Percentiles rank a stretch among this genome's conserved stretches.
Evolutionary conservation across 768 basidiomycete species (phyloP).

Genomic region (Mycena amicta): DNA sequence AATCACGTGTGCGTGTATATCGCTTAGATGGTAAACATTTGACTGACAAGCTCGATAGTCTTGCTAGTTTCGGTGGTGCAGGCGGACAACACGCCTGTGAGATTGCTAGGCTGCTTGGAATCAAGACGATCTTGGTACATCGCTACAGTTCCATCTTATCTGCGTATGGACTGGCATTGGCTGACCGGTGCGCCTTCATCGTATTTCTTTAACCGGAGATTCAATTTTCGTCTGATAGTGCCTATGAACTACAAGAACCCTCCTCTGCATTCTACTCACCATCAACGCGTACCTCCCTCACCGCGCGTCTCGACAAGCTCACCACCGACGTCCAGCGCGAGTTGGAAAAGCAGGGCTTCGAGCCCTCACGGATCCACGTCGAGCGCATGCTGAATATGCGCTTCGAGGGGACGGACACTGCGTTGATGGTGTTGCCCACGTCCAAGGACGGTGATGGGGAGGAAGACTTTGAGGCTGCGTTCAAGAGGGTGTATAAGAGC

Average conservation of each 20-base stretch:
- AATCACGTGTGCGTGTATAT: constrained; percentile 61
- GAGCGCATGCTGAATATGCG: constrained; percentile 92
- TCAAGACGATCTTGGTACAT: constrained; percentile 86
- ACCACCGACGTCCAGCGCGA: constrained; percentile 63
- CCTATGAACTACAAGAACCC: constrained; percentile 88
- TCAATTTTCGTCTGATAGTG: constrained; percentile 48
- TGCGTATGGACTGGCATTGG: constrained; percentile 91
- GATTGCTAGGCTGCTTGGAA: constrained; percentile 83
- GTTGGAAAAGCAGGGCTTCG: constrained; percentile 81
- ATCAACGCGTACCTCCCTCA: constrained; percentile 55
- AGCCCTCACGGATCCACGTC: constrained; percentile 64
- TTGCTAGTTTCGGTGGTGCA: constrained; percentile 88
- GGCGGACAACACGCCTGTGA: constrained; percentile 94
- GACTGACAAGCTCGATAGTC: constrained; percentile 39
- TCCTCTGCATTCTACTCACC: constrained; percentile 76
- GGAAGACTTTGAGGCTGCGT: constrained; percentile 79
- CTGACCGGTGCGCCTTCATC: constrained; percentile 55
- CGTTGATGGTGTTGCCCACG: constrained; percentile 79
- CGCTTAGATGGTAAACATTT: not conserved
- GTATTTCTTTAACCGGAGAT: not conserved
- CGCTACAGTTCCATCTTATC: constrained; percentile 91
- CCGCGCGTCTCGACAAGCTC: constrained; percentile 70
- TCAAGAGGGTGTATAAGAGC: constrained; percentile 76
- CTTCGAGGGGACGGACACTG: constrained; percentile 91
- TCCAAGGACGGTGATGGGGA: constrained; percentile 49